phyloP scores from a whole-genome alignment of 371 early-diverging fungal genomes.

The Rhizomucor miehei region DNA sequence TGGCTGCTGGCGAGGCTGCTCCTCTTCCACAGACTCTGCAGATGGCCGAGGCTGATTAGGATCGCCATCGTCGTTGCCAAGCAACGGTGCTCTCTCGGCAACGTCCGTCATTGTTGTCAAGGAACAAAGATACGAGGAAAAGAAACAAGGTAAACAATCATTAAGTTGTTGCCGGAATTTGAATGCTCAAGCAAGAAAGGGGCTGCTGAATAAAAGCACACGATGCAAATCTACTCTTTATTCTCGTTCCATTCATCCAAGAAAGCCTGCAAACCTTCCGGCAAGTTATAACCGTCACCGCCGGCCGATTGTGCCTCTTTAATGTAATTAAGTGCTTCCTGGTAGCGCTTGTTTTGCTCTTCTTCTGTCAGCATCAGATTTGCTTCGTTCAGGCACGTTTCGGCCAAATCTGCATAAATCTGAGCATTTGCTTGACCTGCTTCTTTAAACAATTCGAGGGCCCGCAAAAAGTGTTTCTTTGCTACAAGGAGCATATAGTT shows the following conservation, averaged over 20 bases:
- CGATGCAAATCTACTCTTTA: conserved; percentile 1
- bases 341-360: conserved; percentile 31
- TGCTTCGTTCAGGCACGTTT: conserved; percentile 37
- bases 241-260: conserved; percentile 35
- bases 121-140: neutral
- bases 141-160: neutral
- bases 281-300: conserved; percentile 29
- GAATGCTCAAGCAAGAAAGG: neutral
- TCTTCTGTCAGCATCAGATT: conserved; percentile 37
- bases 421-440: conserved; percentile 22
- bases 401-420: conserved; percentile 36
- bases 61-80: conserved; percentile 1
- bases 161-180: neutral
- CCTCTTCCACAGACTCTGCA: neutral
- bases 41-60: neutral
- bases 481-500: conserved; percentile 8
- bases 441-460: conserved; percentile 21
- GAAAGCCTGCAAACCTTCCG: conserved; percentile 41
- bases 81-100: conserved; percentile 9
- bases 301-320: conserved; percentile 29
- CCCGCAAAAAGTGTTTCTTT: conserved; percentile 30
- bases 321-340: conserved; percentile 26
- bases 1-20: conserved; percentile 4
- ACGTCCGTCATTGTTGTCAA: conserved; percentile 4
- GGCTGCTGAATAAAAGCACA: neutral